Evolutionary conservation across 495 filamentous ascomycete species (phyloP).

Genomic region (Neurospora sublineolata): DNA sequence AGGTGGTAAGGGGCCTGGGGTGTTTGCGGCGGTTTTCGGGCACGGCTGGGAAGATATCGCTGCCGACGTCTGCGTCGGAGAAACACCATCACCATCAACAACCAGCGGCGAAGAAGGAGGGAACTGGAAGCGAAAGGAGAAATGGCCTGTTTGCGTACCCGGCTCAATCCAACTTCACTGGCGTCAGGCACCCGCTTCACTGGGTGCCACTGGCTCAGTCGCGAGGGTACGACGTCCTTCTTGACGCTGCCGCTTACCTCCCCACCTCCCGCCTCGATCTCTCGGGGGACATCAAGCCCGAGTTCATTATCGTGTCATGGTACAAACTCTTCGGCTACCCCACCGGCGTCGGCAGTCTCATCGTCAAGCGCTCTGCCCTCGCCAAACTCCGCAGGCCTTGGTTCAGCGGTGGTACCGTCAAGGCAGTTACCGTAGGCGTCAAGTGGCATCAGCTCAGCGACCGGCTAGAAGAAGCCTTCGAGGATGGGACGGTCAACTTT

Average conservation of each 20-base stretch:
- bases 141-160: constrained; percentile 50
- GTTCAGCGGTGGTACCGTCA: constrained; percentile 51
- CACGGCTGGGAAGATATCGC: neutral
- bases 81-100: neutral
- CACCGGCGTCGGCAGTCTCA: constrained; percentile 44
- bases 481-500: constrained; percentile 52
- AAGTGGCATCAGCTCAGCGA: constrained; percentile 41
- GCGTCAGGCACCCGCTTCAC: constrained; percentile 41
- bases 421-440: constrained; percentile 36
- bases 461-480: constrained; percentile 32
- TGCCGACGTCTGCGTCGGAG: neutral
- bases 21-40: neutral
- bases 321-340: constrained; percentile 60
- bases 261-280: constrained; percentile 44
- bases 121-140: neutral
- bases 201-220: constrained; percentile 38
- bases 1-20: neutral
- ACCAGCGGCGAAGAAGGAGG: neutral
- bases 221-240: constrained; percentile 36
- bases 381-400: constrained; percentile 38
- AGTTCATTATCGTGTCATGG: constrained; percentile 46
- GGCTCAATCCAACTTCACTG: constrained; percentile 52
- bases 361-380: constrained; percentile 35
- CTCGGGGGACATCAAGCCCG: constrained; percentile 33
- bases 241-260: constrained; percentile 48